A percentile compares a stretch with the other conserved stretches of the same genome.
phyloP scores from a whole-genome alignment of 331 rosid genomes.

The Quercus tomentella region DNA sequence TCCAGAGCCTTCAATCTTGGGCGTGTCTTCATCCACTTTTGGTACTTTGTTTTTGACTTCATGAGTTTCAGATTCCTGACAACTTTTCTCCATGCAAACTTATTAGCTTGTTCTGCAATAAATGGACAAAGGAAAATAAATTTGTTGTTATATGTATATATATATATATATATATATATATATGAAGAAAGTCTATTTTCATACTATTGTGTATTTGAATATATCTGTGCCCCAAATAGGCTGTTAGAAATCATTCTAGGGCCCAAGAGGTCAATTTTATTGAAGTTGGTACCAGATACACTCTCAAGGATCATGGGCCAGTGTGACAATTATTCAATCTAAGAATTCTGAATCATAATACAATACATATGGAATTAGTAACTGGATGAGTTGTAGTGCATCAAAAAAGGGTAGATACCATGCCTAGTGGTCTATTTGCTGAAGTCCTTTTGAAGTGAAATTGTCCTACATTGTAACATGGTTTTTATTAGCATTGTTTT shows the following conservation, averaged over 20 bases:
- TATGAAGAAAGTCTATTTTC: background rate
- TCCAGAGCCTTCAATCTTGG: constrained; percentile 94
- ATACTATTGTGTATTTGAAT: background rate
- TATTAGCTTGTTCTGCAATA: constrained; percentile 1
- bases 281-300: background rate
- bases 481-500: background rate
- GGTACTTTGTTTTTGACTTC: constrained; percentile 45
- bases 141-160: background rate
- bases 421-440: background rate
- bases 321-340: background rate
- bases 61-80: constrained; percentile 19
- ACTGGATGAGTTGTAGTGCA: background rate
- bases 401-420: background rate
- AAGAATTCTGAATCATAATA: no score
- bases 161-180: background rate
- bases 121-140: background rate
- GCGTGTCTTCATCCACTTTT: constrained; percentile 92
- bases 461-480: background rate
- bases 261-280: background rate
- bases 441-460: background rate
- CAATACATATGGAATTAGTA: background rate
- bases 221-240: background rate
- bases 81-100: constrained; percentile 1
- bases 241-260: background rate
- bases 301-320: background rate